A percentile compares a stretch with the other conserved stretches of the same genome.
These are phyloP conservation scores for Tuber indicum DNA, from an alignment of 495 filamentous ascomycete species.

Conservation along the genomic window DNA sequence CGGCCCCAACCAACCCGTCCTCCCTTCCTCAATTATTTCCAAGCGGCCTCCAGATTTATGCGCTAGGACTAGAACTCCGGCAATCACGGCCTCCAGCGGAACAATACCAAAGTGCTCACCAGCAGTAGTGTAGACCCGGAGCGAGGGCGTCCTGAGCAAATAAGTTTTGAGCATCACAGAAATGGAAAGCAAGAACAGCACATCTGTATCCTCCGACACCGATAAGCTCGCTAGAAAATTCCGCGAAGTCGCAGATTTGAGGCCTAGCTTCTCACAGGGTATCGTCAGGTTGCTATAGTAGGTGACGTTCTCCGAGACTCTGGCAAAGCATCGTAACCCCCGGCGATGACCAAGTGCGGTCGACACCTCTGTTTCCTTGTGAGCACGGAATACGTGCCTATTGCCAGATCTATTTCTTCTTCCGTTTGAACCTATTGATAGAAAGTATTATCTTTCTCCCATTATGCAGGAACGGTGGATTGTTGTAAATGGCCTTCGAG, in stretches of 20 bases:
- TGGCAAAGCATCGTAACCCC: too few species aligned
- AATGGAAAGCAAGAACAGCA: too few species aligned
- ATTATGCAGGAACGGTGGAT: slow-evolving; percentile 5
- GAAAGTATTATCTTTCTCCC: slow-evolving; percentile 69
- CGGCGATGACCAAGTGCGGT: slow-evolving; percentile 71
- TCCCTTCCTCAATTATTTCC: slow-evolving; percentile 78
- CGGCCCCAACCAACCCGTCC: slow-evolving; percentile 84
- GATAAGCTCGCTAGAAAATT: too few species aligned
- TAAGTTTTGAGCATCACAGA: too few species aligned
- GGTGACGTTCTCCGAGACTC: too few species aligned
- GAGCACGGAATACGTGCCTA: slow-evolving; percentile 72
- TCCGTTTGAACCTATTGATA: slow-evolving; percentile 95
- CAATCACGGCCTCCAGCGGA: slow-evolving; percentile 89
- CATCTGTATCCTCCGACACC: too few species aligned
- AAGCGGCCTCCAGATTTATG: slow-evolving; percentile 81
- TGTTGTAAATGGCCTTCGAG: background rate
- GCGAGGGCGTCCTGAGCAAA: too few species aligned
- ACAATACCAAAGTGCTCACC: slow-evolving; percentile 98
- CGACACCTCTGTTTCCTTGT: slow-evolving; percentile 49
- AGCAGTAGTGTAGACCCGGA: too few species aligned
- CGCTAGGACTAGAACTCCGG: slow-evolving; percentile 78
- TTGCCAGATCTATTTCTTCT: slow-evolving; percentile 86
- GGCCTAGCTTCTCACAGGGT: too few species aligned
- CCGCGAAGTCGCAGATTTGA: too few species aligned
- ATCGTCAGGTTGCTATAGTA: too few species aligned